Base-by-base conservation (phyloP, 805 yeast species). In the Cyberlindnera euphorbiiphila region DNA sequence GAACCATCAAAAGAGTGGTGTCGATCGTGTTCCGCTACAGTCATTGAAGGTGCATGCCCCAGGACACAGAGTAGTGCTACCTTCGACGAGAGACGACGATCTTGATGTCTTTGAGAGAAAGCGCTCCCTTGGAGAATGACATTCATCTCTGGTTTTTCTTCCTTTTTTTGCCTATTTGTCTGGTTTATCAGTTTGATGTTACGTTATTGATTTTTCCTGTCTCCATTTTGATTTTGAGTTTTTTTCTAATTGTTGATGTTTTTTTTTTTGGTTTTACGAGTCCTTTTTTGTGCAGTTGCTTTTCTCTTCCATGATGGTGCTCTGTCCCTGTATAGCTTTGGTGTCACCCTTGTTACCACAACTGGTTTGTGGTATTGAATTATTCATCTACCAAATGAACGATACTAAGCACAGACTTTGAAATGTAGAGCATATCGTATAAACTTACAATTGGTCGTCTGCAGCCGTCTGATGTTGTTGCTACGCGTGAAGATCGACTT, bases 21-120 rank as follows among this genome's bases (percentile, higher is more conserved):
- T 25, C 17, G 34, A 35, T 3, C 34, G 42, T 11, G 38, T 29
- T 3, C 46, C 46, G 9, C 26, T 42, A 11, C 46, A 42, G 19
- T 31, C 24, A 15, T 19, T 42, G 22, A 38, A 35, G 29, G 24
- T 33, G 5, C 44, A 41, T 29, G 27, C 32, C 4, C 38, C 41
- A 17, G 6, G 16, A 25, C 35, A 28, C 28, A 26, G 19, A 16
- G 21, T n/a, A n/a, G n/a, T n/a, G n/a, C n/a, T n/a, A n/a, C n/a
- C n/a, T n/a, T n/a, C n/a, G n/a, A 28, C 23, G 30, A 30, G 17
- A 28, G 18, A 19, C 18, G 29, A 26, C 29, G 16, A 12, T 15
- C n/a, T 13, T 17, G 36, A 32, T 33, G 27, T 25, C 17, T 15
- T 34, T 10, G 38, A 32, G 29, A 40, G 39, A 40, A 36, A 35